Conservation (phyloP, 768 basidiomycete genomes). For the Pleurotus eryngii region DNA sequence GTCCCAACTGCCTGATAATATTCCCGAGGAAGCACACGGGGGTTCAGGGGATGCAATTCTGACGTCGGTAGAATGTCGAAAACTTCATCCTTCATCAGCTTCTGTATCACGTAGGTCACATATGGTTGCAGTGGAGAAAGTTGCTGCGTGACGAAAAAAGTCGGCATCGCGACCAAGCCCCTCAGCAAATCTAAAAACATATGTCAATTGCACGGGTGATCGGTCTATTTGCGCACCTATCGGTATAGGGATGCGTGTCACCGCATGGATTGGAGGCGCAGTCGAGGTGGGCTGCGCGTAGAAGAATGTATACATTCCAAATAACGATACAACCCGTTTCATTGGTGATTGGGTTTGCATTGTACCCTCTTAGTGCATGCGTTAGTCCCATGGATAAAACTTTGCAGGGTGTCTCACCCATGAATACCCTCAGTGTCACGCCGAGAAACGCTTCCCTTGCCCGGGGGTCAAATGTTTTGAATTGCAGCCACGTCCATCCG, state of each 20-base stretch:
- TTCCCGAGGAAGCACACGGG: constrained; percentile 69
- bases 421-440: constrained; percentile 58
- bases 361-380: constrained; percentile 46
- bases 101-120: constrained; percentile 45
- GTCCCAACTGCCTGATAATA: constrained; percentile 23
- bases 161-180: constrained; percentile 47
- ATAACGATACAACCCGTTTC: constrained; percentile 57
- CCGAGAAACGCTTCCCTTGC: constrained; percentile 62
- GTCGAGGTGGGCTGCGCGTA: constrained; percentile 60
- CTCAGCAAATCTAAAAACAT: constrained; percentile 50
- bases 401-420: constrained; percentile 33
- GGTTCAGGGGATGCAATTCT: constrained; percentile 48
- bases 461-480: constrained; percentile 68
- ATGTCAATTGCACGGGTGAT: background rate
- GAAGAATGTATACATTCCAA: constrained; percentile 69
- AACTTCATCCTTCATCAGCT: constrained; percentile 41
- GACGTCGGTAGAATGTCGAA: constrained; percentile 64
- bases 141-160: constrained; percentile 34
- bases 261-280: constrained; percentile 44
- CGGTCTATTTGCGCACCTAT: constrained; percentile 39
- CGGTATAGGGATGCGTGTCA: constrained; percentile 59
- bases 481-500: constrained; percentile 76
- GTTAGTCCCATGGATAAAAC: no score
- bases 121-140: constrained; percentile 48
- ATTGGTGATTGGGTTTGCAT: constrained; percentile 47